Base-by-base conservation (phyloP, 129 eudicot genomes). In the Pulicaria dysenterica region DNA sequence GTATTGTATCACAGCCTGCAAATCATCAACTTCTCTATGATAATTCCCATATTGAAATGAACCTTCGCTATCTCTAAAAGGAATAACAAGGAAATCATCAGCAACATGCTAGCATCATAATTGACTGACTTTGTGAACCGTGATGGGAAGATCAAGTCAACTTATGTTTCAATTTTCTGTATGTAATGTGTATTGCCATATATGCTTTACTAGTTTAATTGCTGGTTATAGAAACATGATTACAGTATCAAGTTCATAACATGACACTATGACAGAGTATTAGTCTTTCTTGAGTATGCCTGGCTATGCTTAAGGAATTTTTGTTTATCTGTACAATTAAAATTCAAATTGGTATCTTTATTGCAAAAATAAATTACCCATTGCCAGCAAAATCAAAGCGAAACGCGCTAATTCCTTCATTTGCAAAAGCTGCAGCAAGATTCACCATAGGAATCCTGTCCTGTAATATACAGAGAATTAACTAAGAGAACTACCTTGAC, bases 311-410 rank as follows among this genome's bases (percentile, higher is more conserved):
- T 40, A 37, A 42, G 8, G 5, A 8, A 4, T 64, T 12, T 0
- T 11, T 24, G 8, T 39, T 47, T 40, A 16, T 15, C 36, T 62
- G 1, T 5, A 38, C 2, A 68, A 14, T 47, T 60, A 37, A 10
- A 73, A 46, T 8, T 49, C 3, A 13, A 36, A 59, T 11, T 46
- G 38, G 8, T 19, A 37, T 36, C 1, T 48, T 55, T 64, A 42
- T 54, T 41, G 64, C 17, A 64, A 44, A 19, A 15, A 75, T 2
- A 8, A 38, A 80, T 79, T 82, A 92, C 97, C 97, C 97, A 60
- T 92, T 89, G 51, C 97, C 96, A 45, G 97, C 80, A 57, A 92
- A 92, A 74, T 92, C 97, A 58, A 89, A 92, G 66, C 96, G 94
- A 75, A 82, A 92, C 68, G 86, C 88, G 80, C 88, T 89, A 58